Conservation (phyloP, 2,329 filamentous ascomycete genomes). For the Botrytis byssoidea region DNA sequence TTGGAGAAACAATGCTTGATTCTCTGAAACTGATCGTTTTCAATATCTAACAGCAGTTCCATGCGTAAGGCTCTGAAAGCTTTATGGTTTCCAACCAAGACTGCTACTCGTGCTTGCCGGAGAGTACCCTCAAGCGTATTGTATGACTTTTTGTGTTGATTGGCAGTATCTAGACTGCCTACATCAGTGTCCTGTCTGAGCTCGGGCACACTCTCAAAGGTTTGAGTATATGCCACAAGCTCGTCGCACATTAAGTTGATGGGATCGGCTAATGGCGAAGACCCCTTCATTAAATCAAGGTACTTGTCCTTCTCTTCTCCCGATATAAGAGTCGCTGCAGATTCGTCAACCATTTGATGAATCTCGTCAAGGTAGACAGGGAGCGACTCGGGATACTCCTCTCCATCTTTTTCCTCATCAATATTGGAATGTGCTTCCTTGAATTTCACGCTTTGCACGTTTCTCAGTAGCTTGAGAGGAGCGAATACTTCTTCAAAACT, state of each 20-base stretch:
- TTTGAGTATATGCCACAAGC: neutral
- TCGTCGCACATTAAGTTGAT: constrained; percentile 2
- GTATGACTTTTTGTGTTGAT: neutral
- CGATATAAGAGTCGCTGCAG: neutral
- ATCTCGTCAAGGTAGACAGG: neutral
- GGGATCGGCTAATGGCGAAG: neutral
- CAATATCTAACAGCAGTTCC: neutral
- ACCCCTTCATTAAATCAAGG: neutral
- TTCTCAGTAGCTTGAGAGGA: neutral
- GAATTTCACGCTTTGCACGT: neutral
- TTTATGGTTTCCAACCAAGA: neutral
- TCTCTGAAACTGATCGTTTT: neutral
- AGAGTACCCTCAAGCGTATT: neutral
- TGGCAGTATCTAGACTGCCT: neutral
- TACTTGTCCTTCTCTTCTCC: neutral
- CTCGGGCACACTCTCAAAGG: neutral
- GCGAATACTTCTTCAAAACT: neutral
- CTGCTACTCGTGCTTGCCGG: neutral
- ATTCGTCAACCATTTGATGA: neutral
- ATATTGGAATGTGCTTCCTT: neutral
- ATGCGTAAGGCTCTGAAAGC: neutral
- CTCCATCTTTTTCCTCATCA: neutral
- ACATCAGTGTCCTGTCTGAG: neutral
- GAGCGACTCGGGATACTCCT: neutral
- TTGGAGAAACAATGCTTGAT: neutral